Evolutionary conservation across 2,329 filamentous ascomycete genomes (phyloP).

Genomic region (Venturia nashicola): DNA sequence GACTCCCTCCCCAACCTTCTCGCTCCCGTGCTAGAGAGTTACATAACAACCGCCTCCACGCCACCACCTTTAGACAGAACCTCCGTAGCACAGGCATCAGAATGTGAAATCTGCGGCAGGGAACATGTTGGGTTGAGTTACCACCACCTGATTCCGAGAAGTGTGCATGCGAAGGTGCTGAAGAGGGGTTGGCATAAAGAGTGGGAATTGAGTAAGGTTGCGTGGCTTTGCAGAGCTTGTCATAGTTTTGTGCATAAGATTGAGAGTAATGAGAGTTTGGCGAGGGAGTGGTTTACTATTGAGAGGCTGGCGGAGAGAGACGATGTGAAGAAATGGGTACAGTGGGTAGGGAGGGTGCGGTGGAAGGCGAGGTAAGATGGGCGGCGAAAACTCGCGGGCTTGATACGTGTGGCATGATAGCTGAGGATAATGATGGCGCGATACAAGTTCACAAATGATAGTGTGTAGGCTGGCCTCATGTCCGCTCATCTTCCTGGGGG

Average conservation of each 20-base stretch:
- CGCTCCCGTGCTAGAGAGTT: constrained; percentile 49
- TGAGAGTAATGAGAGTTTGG: constrained; percentile 65
- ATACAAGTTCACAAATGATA: too few relatives aligned
- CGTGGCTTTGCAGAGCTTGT: constrained; percentile 67
- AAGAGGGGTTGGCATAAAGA: constrained; percentile 69
- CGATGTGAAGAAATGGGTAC: constrained; percentile 58
- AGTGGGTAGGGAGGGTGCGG: constrained; percentile 60
- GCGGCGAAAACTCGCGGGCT: not conserved
- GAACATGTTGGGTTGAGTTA: constrained; percentile 68
- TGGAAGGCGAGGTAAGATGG: constrained; percentile 51
- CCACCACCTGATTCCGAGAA: constrained; percentile 74
- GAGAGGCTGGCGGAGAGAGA: constrained; percentile 57
- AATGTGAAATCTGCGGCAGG: constrained; percentile 66
- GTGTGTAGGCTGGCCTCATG: too few relatives aligned
- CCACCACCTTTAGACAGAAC: constrained; percentile 51
- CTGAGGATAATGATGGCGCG: too few relatives aligned
- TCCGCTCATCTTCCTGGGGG: too few relatives aligned
- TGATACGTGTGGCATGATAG: not conserved
- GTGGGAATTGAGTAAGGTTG: constrained; percentile 66
- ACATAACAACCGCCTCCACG: constrained; percentile 44
- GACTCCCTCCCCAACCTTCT: constrained; percentile 41
- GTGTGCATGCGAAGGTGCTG: constrained; percentile 62
- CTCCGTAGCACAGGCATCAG: constrained; percentile 34
- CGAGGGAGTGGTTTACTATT: constrained; percentile 59
- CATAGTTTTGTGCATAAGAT: constrained; percentile 72